Evolutionary conservation across 2,329 filamentous ascomycete genomes (phyloP), one percentile per base, ranked within the genome.

Genomic region (Penicillium sp.): DNA sequence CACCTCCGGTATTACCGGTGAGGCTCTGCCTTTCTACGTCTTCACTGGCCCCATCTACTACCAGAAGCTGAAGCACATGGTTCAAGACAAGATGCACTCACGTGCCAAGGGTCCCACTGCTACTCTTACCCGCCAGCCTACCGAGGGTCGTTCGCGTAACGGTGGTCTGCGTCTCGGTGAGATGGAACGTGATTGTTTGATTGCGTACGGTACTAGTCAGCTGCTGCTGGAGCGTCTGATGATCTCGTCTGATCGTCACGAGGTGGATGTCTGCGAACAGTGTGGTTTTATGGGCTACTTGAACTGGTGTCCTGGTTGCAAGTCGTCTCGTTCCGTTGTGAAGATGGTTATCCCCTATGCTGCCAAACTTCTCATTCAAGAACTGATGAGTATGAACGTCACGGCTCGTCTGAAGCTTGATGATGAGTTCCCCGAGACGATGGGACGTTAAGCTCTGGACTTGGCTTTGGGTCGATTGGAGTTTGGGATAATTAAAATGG

Each of bases 41-140:
- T 99, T 97, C 82, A 96, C 96, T 73, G 94, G 94, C 0, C 94
- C 94, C 12, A 99, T 99, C 77, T 99, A 96, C 81, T 99, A 99
- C 81, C 94, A 99, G 81, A 96, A 96, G 66, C 86, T 99, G 64
- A 99, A 99, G 84, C 94, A 99, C 83, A 99, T 99, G 94, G 94
- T 99, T 4, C 93, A 97, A 75, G 94, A 99, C 75, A 99, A 99
- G 80, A 97, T 99, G 94, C 94, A 99, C 78, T 93, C 91, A 33
- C 91, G 94, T 61, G 88, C 93, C 2, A 88, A 91, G 15, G 95
- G 95, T 0, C 95, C 94, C 0, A 85, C 90, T 13, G 93, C 93
- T 27, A 94, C 96, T 63, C 82, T 99, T 27, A 99, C 94, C 0
- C 87, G 94, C 10, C 94, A 99, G 74, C 94, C 94, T 0, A 99